Evolutionary conservation across 2,329 filamentous ascomycete species (phyloP), one percentile per base, ranked within the genome.

Genomic region (Grosmannia serpens): DNA sequence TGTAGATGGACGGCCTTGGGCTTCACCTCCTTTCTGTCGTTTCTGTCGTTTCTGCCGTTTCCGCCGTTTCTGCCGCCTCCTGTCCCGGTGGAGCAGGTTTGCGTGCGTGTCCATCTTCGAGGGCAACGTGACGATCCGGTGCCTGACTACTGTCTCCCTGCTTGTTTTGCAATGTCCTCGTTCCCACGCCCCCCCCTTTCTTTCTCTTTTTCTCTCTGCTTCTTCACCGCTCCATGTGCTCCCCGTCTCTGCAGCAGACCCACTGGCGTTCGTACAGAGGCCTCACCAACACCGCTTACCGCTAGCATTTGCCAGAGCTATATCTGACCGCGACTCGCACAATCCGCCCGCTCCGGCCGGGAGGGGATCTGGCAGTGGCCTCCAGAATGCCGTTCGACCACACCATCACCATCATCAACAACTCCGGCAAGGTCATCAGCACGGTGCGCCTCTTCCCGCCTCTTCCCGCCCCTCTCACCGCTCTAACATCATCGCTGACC

Each of bases 321-420:
- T 31, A 50, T 31, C 26, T 27, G 26, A 27, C 13, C 24, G 5
- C 22, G 5, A 26, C 46, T 49, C 46, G 41, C 17, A 20, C 47
- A 29, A 50, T 7, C 24, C 24, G 26, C 13, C 47, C 27, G 47
- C 47, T 27, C 24, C 47, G 24, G 13, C 22, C 47, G 26, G 47
- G 46, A 49, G 41, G 10, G n/a, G 46, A 49, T 4, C 46, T 10
- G 24, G 2, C 46, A 49, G 10, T 27, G 46, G 31, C 38, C 20
- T 22, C 33, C 67, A 70, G 58, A 31, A 75, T 77, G 73, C 68
- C 73, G 52, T 71, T 77, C 62, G 72, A 76, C 57, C 86, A 95
- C 73, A 92, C 89, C 55, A 85, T 96, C 65, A 91, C 89, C 64
- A 88, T 95, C 67, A 87, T 95, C 73, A 94, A 95, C 76, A 91